Conservation (phyloP, 2,329 filamentous ascomycete genomes). For the Pyrenophora tritici-repentis region DNA sequence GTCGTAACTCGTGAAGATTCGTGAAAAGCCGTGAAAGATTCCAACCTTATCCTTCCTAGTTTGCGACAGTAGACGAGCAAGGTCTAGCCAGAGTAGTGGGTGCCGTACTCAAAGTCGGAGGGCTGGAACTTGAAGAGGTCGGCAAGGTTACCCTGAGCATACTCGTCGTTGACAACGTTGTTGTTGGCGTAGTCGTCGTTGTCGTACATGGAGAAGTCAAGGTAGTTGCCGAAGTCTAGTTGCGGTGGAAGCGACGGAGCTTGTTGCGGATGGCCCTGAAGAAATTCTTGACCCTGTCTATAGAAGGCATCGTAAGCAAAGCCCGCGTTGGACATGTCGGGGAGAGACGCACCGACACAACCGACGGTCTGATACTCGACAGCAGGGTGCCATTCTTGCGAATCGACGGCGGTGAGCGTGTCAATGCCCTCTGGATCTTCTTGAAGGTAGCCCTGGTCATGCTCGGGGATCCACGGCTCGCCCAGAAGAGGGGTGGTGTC, state of each 20-base stretch:
- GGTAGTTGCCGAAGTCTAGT: neutral
- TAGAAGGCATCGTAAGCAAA: neutral
- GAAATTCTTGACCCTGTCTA: neutral
- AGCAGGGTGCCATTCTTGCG: no score
- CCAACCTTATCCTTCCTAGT: no score
- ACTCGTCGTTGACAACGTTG: neutral
- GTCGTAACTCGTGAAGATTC: no score
- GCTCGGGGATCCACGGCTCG: no score
- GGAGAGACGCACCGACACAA: neutral
- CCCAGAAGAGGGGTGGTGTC: no score
- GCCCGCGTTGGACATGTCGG: neutral
- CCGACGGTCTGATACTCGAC: no score
- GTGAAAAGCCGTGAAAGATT: no score
- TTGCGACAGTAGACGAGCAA: no score
- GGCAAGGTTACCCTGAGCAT: neutral
- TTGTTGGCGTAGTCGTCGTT: no score
- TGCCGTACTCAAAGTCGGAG: no score
- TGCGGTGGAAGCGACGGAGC: neutral
- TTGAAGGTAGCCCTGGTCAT: no score
- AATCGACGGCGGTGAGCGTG: neutral
- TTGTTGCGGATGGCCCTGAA: neutral
- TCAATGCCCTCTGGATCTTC: neutral
- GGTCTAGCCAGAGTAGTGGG: no score
- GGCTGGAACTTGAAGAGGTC: neutral
- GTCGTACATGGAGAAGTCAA: neutral